Percentiles rank a stretch among this genome's conserved stretches.
These are phyloP conservation scores for Fusarium chaquense DNA, from an alignment of 2,329 filamentous ascomycete genomes.

Conservation along the genomic window DNA sequence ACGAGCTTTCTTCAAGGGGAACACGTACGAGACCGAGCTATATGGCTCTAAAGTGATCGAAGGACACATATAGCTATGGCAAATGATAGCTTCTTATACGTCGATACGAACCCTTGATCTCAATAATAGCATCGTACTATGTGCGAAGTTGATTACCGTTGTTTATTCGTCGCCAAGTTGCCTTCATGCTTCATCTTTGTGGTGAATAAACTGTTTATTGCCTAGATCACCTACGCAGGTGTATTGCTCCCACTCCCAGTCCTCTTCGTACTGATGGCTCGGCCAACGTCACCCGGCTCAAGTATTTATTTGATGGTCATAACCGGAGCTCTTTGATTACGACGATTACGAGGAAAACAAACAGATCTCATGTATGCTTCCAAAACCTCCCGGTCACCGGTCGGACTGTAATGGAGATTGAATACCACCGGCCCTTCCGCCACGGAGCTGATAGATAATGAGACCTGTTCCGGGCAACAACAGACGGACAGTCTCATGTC, in stretches of 20 bases:
- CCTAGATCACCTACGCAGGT: not conserved
- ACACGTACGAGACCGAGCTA: not conserved
- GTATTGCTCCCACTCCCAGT: not conserved
- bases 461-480: not conserved
- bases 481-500: not conserved
- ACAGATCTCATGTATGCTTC: not conserved
- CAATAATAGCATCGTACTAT: not conserved
- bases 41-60: not conserved
- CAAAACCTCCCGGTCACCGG: not conserved
- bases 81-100: not conserved
- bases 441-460: slow-evolving; percentile 1
- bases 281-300: not conserved
- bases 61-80: not conserved
- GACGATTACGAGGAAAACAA: not conserved
- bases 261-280: not conserved
- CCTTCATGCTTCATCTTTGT: too few relatives aligned
- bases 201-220: not conserved
- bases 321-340: not conserved
- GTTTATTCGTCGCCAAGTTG: not conserved
- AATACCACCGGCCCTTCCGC: slow-evolving; percentile 14
- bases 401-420: slow-evolving; percentile 18
- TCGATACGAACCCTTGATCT: not conserved
- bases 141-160: not conserved
- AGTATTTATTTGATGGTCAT: not conserved
- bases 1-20: too few relatives aligned